Conservation (phyloP, 441 rosid genomes). For the Adansonia madagascariensis region DNA sequence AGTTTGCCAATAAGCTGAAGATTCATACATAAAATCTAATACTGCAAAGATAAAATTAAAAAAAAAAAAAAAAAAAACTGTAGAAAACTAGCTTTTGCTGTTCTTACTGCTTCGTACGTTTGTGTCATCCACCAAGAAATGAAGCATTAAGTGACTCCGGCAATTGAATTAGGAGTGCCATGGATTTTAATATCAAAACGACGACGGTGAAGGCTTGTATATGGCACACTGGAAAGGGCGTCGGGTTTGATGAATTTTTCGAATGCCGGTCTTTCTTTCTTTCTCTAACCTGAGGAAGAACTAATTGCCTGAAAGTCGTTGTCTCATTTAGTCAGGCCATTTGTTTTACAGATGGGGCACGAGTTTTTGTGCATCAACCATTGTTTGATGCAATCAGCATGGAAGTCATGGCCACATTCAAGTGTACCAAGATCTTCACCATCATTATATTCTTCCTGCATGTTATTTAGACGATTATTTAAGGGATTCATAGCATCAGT, state of each 20-base stretch:
- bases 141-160: background rate
- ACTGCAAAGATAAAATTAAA: constrained; percentile 21
- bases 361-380: background rate
- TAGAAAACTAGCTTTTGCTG: constrained; percentile 15
- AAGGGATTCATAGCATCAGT: background rate
- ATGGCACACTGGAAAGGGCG: background rate
- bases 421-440: background rate
- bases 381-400: background rate
- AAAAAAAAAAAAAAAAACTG: no score
- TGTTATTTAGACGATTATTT: background rate
- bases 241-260: background rate
- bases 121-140: background rate
- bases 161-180: background rate
- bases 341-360: constrained; percentile 2
- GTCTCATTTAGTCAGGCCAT: background rate
- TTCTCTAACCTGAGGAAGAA: constrained; percentile 21
- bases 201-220: background rate
- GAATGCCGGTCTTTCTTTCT: background rate
- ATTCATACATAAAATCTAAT: constrained; percentile 15
- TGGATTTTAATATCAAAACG: background rate
- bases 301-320: constrained; percentile 14
- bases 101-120: background rate
- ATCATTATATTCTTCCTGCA: background rate
- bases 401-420: background rate
- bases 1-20: constrained; percentile 20